Conservation (phyloP, 345 rosid species). For the Rubroshorea leprosula region DNA sequence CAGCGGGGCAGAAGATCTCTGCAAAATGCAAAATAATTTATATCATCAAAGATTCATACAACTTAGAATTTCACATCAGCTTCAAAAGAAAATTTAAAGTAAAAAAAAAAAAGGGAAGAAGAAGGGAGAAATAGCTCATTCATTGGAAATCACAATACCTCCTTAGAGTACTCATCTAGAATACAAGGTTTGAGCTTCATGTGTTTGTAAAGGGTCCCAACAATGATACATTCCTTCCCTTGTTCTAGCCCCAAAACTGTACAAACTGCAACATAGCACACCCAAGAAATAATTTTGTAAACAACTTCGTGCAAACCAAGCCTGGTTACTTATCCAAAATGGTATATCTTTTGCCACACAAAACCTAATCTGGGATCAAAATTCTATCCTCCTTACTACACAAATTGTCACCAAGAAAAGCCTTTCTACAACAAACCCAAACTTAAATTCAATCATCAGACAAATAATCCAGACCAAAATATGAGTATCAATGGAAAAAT, state of each 20-base stretch:
- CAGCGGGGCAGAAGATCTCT: slow-evolving; percentile 76
- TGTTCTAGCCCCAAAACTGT: slow-evolving; percentile 69
- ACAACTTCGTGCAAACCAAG: not conserved
- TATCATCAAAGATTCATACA: slow-evolving; percentile 6
- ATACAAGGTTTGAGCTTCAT: slow-evolving; percentile 94
- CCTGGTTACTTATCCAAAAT: not conserved
- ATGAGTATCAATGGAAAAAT: too few species aligned
- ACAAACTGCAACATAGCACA: slow-evolving; percentile 44
- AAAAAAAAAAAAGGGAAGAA: slow-evolving; percentile 14
- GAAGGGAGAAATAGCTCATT: slow-evolving; percentile 1
- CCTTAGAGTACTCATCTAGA: slow-evolving; percentile 83
- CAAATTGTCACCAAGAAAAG: not conserved
- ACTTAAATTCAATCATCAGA: too few species aligned
- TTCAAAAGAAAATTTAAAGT: too few species aligned
- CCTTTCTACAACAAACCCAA: too few species aligned
- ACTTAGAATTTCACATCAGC: not conserved
- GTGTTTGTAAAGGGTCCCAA: slow-evolving; percentile 90
- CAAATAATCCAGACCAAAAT: too few species aligned
- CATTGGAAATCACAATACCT: slow-evolving; percentile 30
- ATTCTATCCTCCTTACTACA: not conserved
- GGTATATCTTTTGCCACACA: not conserved
- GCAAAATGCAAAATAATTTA: slow-evolving; percentile 22
- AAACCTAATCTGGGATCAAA: not conserved
- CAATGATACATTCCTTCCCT: slow-evolving; percentile 81
- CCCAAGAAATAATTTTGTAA: not conserved